phyloP scores from a whole-genome alignment of 2,329 filamentous ascomycete species.

The Clonostachys chloroleuca region DNA sequence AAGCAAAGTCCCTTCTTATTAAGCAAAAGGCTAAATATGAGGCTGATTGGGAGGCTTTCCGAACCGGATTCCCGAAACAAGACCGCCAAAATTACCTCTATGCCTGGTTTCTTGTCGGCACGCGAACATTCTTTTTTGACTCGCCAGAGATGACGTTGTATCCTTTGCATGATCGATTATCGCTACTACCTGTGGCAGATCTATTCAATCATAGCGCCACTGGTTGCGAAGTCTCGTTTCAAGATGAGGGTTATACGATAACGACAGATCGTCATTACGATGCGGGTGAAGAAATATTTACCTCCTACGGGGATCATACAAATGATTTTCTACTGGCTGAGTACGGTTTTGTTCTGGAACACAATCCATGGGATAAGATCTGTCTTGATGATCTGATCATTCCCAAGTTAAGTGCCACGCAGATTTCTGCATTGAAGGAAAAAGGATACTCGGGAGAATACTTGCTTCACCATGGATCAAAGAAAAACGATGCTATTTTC shows the following conservation, averaged over 20 bases:
- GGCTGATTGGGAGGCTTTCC: constrained; percentile 30
- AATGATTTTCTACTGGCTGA: constrained; percentile 72
- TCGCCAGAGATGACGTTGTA: constrained; percentile 29
- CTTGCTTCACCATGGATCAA: constrained; percentile 36
- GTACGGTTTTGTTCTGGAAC: constrained; percentile 49
- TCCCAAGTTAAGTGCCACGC: constrained; percentile 23
- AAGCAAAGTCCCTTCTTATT: constrained; percentile 37
- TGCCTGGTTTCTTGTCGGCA: constrained; percentile 50
- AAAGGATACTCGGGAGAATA: constrained; percentile 45
- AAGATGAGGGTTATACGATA: constrained; percentile 47
- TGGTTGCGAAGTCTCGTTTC: constrained; percentile 49
- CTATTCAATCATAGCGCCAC: constrained; percentile 51
- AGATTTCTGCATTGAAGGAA: constrained; percentile 35
- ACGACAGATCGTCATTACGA: constrained; percentile 44
- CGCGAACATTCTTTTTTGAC: constrained; percentile 49
- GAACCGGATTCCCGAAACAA: constrained; percentile 16
- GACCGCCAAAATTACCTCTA: constrained; percentile 32
- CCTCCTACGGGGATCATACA: constrained; percentile 66
- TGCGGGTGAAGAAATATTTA: constrained; percentile 60
- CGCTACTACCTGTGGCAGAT: constrained; percentile 63
- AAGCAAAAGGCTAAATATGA: constrained; percentile 44
- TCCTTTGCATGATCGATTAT: constrained; percentile 50
- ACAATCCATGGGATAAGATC: constrained; percentile 45
- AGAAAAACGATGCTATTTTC: constrained; percentile 47
- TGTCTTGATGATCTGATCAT: constrained; percentile 42